Evolutionary conservation across 441 rosid species (phyloP), one percentile per base, ranked within the genome.

Genomic region (Pelargonium citronellum): DNA sequence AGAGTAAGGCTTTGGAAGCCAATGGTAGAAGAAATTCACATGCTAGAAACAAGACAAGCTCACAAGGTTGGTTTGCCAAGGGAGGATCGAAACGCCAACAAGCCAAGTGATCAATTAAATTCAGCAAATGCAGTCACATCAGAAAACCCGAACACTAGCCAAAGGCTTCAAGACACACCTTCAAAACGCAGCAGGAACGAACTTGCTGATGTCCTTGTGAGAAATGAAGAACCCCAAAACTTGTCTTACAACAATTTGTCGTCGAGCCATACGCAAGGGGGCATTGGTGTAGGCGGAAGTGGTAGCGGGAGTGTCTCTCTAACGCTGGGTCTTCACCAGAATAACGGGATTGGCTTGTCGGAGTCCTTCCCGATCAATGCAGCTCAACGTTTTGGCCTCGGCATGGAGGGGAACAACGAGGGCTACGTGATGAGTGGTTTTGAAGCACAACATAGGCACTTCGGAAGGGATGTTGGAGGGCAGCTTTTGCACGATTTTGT

Each of bases 1-100:
- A 77, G 96, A 73, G 96, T 91, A 64, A 82, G 96, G 85, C 86
- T 91, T 68, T 91, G 96, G 96, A 91, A 91, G 80, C 96, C 96
- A 10, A 89, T 91, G 97, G 96, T 91, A 53, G 96, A 91, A 81
- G 96, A 91, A 82, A 89, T 91, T 47, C 92, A 91, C 79, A 84
- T 64, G 84, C 79, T 91, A 20, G 96, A 91, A 74, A 85, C 83
- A 6, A 80, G 86, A 72, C 91, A 94, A 69, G 82, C 82, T 67
- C 87, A 83, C 68, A 89, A 90, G 62, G 76, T 5, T 30, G 6
- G 6, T 30, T 30, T 30, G 37, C 85, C 71, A 37, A 79, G 71
- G 81, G 83, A 86, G 61, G 91, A 30, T 3, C 58, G 69, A 34
- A 70, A 72, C 69, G 75, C 41, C 68, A 83, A 60, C 77, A 79